Conservation (phyloP, 306 rosid genomes). For the Lithocarpus polystachyus region DNA sequence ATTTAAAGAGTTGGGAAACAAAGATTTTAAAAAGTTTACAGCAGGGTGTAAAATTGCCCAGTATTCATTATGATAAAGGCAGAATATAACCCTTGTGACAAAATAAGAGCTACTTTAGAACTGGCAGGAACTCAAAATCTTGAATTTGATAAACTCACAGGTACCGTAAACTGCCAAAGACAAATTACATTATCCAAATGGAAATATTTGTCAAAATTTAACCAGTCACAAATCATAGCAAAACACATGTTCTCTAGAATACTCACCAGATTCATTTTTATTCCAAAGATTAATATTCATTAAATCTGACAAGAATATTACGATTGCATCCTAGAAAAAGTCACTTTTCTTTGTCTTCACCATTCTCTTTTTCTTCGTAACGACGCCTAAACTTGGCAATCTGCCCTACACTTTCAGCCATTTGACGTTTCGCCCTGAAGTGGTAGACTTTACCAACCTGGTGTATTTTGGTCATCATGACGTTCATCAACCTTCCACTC, state of each 20-base stretch:
- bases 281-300: neutral
- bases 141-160: neutral
- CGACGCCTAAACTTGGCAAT: constrained; percentile 89
- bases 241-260: neutral
- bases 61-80: neutral
- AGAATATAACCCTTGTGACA: neutral
- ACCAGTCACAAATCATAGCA: neutral
- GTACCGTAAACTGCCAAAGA: neutral
- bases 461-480: constrained; percentile 88
- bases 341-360: constrained; percentile 39
- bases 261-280: constrained; percentile 10
- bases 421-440: constrained; percentile 79
- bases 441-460: constrained; percentile 87
- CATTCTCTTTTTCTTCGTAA: constrained; percentile 39
- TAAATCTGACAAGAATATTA: neutral
- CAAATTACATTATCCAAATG: neutral
- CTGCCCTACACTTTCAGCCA: constrained; percentile 83
- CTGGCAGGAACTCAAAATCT: neutral
- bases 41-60: neutral
- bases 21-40: neutral
- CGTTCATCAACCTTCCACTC: constrained; percentile 84
- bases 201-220: neutral
- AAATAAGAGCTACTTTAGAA: neutral
- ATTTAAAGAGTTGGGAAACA: neutral
- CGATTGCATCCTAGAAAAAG: neutral